Evolutionary conservation across 2,329 filamentous ascomycete genomes (phyloP).

Genomic region (Stagonosporopsis cucurbitacearum): DNA sequence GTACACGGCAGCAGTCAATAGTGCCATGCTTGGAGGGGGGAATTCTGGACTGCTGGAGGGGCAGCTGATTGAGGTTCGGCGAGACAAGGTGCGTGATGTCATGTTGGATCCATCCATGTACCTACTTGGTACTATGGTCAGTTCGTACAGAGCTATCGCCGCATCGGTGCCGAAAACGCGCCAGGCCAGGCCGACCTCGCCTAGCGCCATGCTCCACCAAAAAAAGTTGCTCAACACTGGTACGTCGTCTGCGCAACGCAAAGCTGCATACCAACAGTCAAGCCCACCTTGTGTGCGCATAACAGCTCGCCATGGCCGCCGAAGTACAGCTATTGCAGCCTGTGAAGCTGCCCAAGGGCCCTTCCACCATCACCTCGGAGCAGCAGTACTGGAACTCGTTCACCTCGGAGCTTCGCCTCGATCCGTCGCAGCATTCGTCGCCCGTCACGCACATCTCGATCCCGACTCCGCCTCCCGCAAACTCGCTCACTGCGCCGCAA

Average conservation of each 20-base stretch:
- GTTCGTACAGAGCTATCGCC: too few species aligned
- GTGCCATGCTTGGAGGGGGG: not conserved
- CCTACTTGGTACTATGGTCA: too few species aligned
- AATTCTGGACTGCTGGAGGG: not conserved
- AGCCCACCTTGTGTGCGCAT: not conserved
- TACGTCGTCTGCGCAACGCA: constrained; percentile 6
- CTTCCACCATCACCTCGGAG: constrained; percentile 84
- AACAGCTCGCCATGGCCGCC: constrained; percentile 72
- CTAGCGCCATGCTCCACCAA: constrained; percentile 9
- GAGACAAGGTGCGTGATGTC: not conserved
- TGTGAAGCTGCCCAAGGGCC: constrained; percentile 82
- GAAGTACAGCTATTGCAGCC: constrained; percentile 81
- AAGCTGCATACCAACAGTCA: constrained; percentile 20
- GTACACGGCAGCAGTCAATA: not conserved
- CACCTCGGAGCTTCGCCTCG: constrained; percentile 84
- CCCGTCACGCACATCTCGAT: constrained; percentile 90
- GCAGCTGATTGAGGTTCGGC: not conserved
- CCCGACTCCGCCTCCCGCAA: constrained; percentile 55
- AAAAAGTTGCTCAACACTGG: constrained; percentile 12
- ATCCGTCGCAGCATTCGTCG: constrained; percentile 85
- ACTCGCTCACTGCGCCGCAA: constrained; percentile 49
- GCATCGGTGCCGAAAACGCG: not conserved
- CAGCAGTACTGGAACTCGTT: constrained; percentile 97
- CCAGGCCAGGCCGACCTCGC: constrained; percentile 7
- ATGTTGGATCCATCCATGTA: too few species aligned